Conservation (phyloP, 1,284 basidiomycete genomes). For the Ceraceosorus guamensis region DNA sequence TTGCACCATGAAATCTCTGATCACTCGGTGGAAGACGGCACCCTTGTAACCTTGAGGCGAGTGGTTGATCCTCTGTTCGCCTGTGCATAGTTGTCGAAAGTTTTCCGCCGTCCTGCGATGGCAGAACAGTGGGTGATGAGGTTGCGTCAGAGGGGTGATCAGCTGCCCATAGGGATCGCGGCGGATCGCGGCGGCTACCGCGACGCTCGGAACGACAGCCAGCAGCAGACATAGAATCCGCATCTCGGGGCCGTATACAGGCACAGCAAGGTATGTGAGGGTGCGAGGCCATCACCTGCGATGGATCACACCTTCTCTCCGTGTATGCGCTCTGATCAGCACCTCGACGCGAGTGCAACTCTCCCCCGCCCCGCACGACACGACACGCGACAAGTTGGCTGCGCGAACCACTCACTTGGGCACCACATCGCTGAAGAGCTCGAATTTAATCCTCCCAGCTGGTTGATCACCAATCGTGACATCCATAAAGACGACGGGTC, state of each 20-base stretch:
- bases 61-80: conserved; percentile 56
- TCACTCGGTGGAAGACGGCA: conserved; percentile 73
- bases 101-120: conserved; percentile 64
- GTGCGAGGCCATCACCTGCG: too few species aligned
- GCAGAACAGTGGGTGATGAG: background rate
- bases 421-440: conserved; percentile 75
- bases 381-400: background rate
- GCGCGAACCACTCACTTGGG: conserved; percentile 65
- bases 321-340: too few species aligned
- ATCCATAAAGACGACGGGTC: conserved; percentile 87
- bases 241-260: too few species aligned
- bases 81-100: conserved; percentile 82
- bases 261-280: too few species aligned
- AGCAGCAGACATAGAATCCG: too few species aligned
- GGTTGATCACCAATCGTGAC: conserved; percentile 59
- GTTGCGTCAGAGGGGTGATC: too few species aligned
- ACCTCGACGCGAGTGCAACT: too few species aligned
- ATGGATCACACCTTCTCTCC: too few species aligned
- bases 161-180: too few species aligned
- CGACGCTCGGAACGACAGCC: too few species aligned
- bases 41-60: conserved; percentile 52
- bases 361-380: background rate
- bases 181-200: too few species aligned
- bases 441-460: conserved; percentile 70
- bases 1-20: conserved; percentile 52